Evolutionary conservation across 2,329 filamentous ascomycete species (phyloP), one percentile per base, ranked within the genome.

Genomic region (Polytolypa hystricis): DNA sequence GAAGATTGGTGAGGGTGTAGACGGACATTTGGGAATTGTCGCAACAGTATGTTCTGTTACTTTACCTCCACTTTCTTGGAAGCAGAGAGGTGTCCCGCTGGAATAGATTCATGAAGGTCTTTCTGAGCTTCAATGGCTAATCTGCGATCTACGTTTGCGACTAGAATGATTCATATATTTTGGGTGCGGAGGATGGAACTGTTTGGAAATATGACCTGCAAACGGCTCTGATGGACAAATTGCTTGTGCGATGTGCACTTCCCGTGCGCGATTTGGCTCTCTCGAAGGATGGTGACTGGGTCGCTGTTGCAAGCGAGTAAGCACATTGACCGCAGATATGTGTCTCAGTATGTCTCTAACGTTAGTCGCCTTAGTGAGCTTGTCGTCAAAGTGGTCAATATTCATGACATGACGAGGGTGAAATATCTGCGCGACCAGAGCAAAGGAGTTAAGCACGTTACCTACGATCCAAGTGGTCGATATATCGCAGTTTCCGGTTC

Each of bases 121-220:
- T n/a, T n/a, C n/a, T n/a, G n/a, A n/a, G n/a, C n/a, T n/a, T n/a
- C n/a, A n/a, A n/a, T n/a, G n/a, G n/a, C n/a, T n/a, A n/a, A n/a
- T n/a, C n/a, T n/a, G n/a, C n/a, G n/a, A n/a, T n/a, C n/a, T n/a
- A n/a, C n/a, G n/a, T n/a, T n/a, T n/a, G n/a, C n/a, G n/a, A n/a
- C n/a, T n/a, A 79, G 74, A 76, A 89, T 53, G 76, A 81, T 42
- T 86, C 83, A 58, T 93, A 95, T 55, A 76, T 96, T 30, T 78
- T 85, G 43, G 91, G 86, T 18, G 84, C 84, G 14, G 89, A 98
- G 59, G 87, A 96, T 62, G 91, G 93, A 53, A 91, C 82, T n/a
- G 85, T 98, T 51, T 93, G 82, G 66, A 77, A 86, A 50, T 98
- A 93, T 66, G 83, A 82, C n/a, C 71, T 95, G 33, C 70, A 74